Conservation (phyloP, 1,284 basidiomycete genomes). For the Pseudozyma pruni region DNA sequence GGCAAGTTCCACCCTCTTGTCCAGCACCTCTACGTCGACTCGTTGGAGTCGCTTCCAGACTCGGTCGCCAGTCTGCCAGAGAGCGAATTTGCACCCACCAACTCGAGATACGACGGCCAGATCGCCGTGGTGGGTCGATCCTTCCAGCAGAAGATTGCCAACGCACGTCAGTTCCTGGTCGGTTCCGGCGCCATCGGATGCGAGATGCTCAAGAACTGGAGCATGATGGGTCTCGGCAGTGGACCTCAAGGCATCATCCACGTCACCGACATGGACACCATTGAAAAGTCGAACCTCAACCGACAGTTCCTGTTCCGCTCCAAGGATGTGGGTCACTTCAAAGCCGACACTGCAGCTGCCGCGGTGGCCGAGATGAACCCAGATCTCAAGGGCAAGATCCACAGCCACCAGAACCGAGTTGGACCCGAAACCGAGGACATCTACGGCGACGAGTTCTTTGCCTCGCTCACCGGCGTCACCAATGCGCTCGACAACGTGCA, state of each 20-base stretch:
- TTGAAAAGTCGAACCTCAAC: slow-evolving; percentile 99
- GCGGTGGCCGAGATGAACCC: slow-evolving; percentile 98
- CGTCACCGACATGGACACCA: slow-evolving; percentile 97
- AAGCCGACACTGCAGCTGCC: slow-evolving; percentile 90
- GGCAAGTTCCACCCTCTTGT: slow-evolving; percentile 98
- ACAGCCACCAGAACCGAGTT: slow-evolving; percentile 91
- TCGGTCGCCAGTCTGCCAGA: slow-evolving; percentile 74
- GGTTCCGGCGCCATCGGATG: slow-evolving; percentile 99
- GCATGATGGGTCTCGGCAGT: slow-evolving; percentile 95
- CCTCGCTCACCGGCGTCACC: slow-evolving; percentile 90
- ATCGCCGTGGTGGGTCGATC: slow-evolving; percentile 92
- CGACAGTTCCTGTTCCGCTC: slow-evolving; percentile 97
- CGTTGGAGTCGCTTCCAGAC: slow-evolving; percentile 79
- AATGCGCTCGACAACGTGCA: slow-evolving; percentile 99
- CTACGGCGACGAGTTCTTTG: slow-evolving; percentile 88
- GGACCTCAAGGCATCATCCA: slow-evolving; percentile 85
- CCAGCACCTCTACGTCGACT: slow-evolving; percentile 97
- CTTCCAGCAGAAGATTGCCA: slow-evolving; percentile 93
- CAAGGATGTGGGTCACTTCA: slow-evolving; percentile 97
- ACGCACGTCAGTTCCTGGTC: slow-evolving; percentile 94
- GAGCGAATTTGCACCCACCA: slow-evolving; percentile 83
- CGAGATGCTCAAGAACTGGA: slow-evolving; percentile 99
- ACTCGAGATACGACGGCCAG: slow-evolving; percentile 91
- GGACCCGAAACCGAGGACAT: slow-evolving; percentile 91
- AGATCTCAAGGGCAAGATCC: slow-evolving; percentile 86